Conservation (phyloP, 1,139 yeast species). For the Casaregolazyma lundiana region DNA sequence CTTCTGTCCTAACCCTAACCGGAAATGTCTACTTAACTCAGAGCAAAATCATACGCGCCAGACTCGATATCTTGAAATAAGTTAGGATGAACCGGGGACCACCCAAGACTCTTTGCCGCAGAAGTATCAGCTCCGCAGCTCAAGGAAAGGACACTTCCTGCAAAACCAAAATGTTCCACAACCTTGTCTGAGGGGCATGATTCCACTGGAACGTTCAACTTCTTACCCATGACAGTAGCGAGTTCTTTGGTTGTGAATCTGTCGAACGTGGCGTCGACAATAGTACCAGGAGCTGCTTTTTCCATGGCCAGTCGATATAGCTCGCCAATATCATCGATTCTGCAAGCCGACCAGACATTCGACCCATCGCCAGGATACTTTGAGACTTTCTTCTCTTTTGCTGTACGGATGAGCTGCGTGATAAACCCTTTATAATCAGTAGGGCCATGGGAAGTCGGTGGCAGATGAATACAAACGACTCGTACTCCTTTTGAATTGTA, state of each 20-base stretch:
- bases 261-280: constrained; percentile 28
- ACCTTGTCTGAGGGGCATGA: constrained; percentile 13
- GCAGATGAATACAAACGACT: constrained; percentile 1
- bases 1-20: no score
- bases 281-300: constrained; percentile 21
- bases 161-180: background rate
- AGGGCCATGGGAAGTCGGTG: constrained; percentile 10
- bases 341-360: constrained; percentile 33
- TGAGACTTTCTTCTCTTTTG: constrained; percentile 21
- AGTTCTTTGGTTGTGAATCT: constrained; percentile 9
- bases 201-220: background rate
- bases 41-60: background rate
- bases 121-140: constrained; percentile 2
- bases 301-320: constrained; percentile 29
- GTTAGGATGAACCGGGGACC: constrained; percentile 10
- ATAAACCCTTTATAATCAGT: constrained; percentile 24
- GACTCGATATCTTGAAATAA: constrained; percentile 11
- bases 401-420: constrained; percentile 18
- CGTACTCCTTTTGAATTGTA: constrained; percentile 6
- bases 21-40: no score
- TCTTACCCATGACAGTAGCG: constrained; percentile 5
- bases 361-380: constrained; percentile 30
- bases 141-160: constrained; percentile 1
- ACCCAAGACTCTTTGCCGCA: constrained; percentile 10
- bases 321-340: constrained; percentile 32